A percentile compares a stretch with the other conserved stretches of the same genome.
Conservation (phyloP, 169 alveolate genomes). For the Cryptosporidium parvum region DNA sequence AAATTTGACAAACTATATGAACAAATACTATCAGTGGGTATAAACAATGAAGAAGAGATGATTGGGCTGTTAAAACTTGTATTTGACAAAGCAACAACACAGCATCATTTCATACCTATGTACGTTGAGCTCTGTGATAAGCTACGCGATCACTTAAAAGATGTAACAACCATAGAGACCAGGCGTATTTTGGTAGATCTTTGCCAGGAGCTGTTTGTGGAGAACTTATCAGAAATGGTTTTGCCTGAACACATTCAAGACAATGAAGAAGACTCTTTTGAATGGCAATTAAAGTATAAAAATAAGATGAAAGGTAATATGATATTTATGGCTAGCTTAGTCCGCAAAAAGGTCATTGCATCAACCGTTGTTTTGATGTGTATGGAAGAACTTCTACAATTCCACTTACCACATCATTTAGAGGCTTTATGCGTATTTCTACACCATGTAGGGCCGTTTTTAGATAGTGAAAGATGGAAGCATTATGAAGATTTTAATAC, state of each 20-base stretch:
- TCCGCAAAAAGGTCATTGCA: slow-evolving; percentile 85
- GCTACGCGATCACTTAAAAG: slow-evolving; percentile 81
- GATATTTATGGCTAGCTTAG: slow-evolving; percentile 88
- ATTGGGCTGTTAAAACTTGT: slow-evolving; percentile 78
- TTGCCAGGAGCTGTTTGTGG: slow-evolving; percentile 87
- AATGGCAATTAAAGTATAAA: slow-evolving; percentile 86
- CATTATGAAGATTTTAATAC: slow-evolving; percentile 82
- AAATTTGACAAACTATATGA: slow-evolving; percentile 80
- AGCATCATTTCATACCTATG: slow-evolving; percentile 89
- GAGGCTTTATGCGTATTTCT: slow-evolving; percentile 88
- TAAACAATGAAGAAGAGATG: slow-evolving; percentile 77
- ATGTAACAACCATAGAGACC: slow-evolving; percentile 78
- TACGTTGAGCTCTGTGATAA: slow-evolving; percentile 88
- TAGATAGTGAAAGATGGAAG: slow-evolving; percentile 84
- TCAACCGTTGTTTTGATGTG: slow-evolving; percentile 86
- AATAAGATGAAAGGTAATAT: slow-evolving; percentile 89
- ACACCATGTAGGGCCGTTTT: slow-evolving; percentile 88
- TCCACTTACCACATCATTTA: slow-evolving; percentile 83
- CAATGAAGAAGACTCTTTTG: slow-evolving; percentile 87
- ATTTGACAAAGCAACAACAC: slow-evolving; percentile 88
- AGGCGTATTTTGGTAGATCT: slow-evolving; percentile 84
- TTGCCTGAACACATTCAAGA: slow-evolving; percentile 81
- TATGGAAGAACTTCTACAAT: slow-evolving; percentile 84
- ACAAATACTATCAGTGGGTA: slow-evolving; percentile 78
- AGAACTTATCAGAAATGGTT: slow-evolving; percentile 85